Evolutionary conservation across 768 basidiomycete species (phyloP), one percentile per base, ranked within the genome.

Genomic region (Exidia glandulosa): DNA sequence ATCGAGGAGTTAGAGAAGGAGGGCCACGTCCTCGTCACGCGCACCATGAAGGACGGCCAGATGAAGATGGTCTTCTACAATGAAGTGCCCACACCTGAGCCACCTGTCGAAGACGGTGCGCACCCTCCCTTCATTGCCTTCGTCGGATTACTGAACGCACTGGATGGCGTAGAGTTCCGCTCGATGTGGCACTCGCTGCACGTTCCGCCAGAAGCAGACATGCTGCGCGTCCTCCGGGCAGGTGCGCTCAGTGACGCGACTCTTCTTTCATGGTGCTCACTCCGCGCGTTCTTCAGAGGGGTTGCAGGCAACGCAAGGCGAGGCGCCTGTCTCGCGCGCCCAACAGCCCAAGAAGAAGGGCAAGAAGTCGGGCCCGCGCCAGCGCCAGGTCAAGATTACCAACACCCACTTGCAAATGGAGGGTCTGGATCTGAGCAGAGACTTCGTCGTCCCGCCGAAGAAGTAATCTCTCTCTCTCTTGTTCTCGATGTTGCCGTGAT

Each of bases 1-100:
- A 85, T 94, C 48, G 90, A 93, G 68, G 90, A 94, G 71, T 77
- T 94, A n/a, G 90, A 92, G 70, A 82, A 87, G 67, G 87, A 90
- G 65, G 91, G 90, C 1, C 88, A 92, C 59, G 89, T 93, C 1
- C 78, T 93, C 41, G 88, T 92, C n/a, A 94, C 88, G 19, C 79
- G 92, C 50, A 89, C 89, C 0, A 74, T 81, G 55, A 94, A 91
- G 68, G 90, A 94, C 65, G 87, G 87, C 0, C 86, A 89, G 64
- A 73, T 88, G 68, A 80, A 85, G 57, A 87, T 88, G 83, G 90
- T 91, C 1, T 92, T 91, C 65, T 93, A 87, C 86, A 94, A 94
- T 63, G 90, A 94, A 71, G 81, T 92, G 61, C 88, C 88, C 66
- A 84, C 86, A 1, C 82, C 77, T 29, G 86, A 88, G 2, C 78